Conservation (phyloP, 148 eudicot species). For the Vaccinium corymbosum region DNA sequence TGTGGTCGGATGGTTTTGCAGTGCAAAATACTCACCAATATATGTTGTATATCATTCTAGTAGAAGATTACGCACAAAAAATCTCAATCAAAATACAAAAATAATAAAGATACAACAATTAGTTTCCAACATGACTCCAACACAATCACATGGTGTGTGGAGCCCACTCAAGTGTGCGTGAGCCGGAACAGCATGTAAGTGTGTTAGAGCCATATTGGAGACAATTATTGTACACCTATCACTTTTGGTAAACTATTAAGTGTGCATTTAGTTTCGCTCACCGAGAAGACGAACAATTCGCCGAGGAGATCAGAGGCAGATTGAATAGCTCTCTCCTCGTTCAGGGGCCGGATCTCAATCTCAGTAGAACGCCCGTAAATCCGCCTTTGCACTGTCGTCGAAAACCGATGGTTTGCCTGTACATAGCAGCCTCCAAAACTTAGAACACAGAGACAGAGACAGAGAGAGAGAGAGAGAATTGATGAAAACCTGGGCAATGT, state of each 20-base stretch:
- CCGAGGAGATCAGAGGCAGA: conserved; percentile 78
- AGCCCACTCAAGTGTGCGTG: too few species aligned
- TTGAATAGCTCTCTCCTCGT: conserved; percentile 94
- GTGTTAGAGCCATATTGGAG: too few species aligned
- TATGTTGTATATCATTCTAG: neutral
- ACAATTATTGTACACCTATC: too few species aligned
- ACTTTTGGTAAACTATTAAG: neutral
- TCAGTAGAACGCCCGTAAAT: conserved; percentile 83
- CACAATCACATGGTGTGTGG: too few species aligned
- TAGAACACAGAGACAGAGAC: neutral
- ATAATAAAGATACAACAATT: too few species aligned
- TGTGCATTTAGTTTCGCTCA: conserved; percentile 19
- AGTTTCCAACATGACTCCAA: too few species aligned
- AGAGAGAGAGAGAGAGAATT: too few species aligned
- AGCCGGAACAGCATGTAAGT: too few species aligned
- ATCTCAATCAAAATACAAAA: too few species aligned
- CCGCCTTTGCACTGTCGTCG: conserved; percentile 78
- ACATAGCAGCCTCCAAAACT: conserved; percentile 4
- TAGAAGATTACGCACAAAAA: neutral
- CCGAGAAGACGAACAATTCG: conserved; percentile 86
- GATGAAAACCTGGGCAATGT: conserved; percentile 51
- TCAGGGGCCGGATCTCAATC: conserved; percentile 82
- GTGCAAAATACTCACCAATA: too few species aligned
- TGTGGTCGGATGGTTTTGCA: too few species aligned
- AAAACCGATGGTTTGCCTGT: conserved; percentile 74